Conservation (phyloP, 1,284 basidiomycete genomes). For the Ustilago bromivora region DNA sequence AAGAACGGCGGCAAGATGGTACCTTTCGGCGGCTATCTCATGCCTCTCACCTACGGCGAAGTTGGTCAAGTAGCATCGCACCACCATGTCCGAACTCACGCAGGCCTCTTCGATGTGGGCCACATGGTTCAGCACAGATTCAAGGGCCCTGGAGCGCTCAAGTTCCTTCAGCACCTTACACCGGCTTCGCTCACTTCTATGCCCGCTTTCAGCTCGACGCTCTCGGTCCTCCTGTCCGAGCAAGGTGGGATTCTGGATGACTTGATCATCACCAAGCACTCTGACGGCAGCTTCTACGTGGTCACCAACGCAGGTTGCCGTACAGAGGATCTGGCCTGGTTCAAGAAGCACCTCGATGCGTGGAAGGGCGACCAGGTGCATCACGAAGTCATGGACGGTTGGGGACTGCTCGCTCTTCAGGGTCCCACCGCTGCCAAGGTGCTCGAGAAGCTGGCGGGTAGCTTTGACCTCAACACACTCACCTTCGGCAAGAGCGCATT, state of each 20-base stretch:
- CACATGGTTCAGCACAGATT: constrained; percentile 81
- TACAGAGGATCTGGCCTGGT: constrained; percentile 83
- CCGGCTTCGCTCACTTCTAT: constrained; percentile 75
- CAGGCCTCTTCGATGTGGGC: constrained; percentile 94
- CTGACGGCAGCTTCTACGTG: constrained; percentile 80
- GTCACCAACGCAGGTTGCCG: constrained; percentile 95
- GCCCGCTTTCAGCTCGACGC: constrained; percentile 79
- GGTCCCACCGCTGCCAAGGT: constrained; percentile 86
- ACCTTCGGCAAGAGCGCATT: constrained; percentile 67
- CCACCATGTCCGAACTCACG: constrained; percentile 84
- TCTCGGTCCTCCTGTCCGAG: constrained; percentile 87
- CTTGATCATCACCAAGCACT: constrained; percentile 73
- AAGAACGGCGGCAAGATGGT: constrained; percentile 92
- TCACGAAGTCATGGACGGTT: constrained; percentile 83
- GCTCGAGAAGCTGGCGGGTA: constrained; percentile 75
- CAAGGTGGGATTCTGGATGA: constrained; percentile 96
- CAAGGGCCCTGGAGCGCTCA: constrained; percentile 70
- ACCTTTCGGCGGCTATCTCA: constrained; percentile 92
- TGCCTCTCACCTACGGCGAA: constrained; percentile 87
- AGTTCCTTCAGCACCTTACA: constrained; percentile 84
- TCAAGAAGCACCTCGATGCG: constrained; percentile 75
- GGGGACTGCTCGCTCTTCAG: constrained; percentile 91
- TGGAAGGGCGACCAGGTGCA: constrained; percentile 75
- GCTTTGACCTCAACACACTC: constrained; percentile 74
- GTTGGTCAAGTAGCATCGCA: constrained; percentile 82